phyloP scores from a whole-genome alignment of 441 rosid genomes.

The Adansonia grandidieri region DNA sequence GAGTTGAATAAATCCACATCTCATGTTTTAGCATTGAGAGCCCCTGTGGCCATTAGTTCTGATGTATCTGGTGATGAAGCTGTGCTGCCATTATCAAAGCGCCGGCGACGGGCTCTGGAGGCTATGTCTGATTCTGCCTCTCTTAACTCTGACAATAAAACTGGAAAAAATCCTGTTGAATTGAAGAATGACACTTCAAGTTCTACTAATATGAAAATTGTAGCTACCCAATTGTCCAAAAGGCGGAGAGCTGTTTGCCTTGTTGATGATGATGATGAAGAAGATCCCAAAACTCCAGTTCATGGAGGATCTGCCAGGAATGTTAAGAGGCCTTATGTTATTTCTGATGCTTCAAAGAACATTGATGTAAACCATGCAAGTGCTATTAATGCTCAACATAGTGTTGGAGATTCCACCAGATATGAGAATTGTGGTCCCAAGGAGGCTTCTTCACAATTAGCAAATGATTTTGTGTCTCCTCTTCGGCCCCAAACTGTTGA shows the following conservation, averaged over 20 bases:
- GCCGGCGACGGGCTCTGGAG: conserved; percentile 61
- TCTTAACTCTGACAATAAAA: conserved; percentile 45
- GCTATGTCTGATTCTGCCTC: conserved; percentile 53
- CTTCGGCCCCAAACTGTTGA: conserved; percentile 36
- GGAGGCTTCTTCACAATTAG: conserved; percentile 42
- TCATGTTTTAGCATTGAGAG: conserved; percentile 54
- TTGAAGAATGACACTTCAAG: conserved; percentile 42
- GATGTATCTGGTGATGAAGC: conserved; percentile 64
- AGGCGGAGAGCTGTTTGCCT: conserved; percentile 90
- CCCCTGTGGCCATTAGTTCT: conserved; percentile 40
- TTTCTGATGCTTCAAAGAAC: conserved; percentile 42
- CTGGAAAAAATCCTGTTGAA: conserved; percentile 45
- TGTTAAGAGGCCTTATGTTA: conserved; percentile 42
- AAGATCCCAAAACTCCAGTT: conserved; percentile 87
- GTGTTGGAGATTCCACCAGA: conserved; percentile 41
- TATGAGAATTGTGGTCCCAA: conserved; percentile 42
- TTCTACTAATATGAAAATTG: conserved; percentile 38
- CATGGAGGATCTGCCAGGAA: conserved; percentile 61
- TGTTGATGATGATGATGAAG: conserved; percentile 66
- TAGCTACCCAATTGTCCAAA: conserved; percentile 50
- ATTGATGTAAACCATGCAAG: conserved; percentile 33
- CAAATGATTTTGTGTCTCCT: conserved; percentile 42
- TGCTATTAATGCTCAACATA: conserved; percentile 37
- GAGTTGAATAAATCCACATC: conserved; percentile 33
- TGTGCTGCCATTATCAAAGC: conserved; percentile 65